Evolutionary conservation across 495 filamentous ascomycete genomes (phyloP).

Genomic region (Ascobolus immersus): DNA sequence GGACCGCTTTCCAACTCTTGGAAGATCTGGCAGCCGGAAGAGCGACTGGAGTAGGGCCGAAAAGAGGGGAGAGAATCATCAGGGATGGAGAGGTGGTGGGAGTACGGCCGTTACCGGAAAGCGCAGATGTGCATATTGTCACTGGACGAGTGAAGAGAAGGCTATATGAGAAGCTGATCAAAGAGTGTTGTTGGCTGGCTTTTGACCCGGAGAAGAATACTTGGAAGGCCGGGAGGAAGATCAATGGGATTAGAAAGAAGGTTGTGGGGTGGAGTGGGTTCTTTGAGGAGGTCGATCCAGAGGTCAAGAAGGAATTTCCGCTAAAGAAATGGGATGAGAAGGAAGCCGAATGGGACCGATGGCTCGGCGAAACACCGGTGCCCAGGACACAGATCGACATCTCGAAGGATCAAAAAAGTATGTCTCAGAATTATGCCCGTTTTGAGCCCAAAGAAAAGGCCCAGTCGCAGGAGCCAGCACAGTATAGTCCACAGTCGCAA

Average conservation of each 20-base stretch:
- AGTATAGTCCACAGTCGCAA: no score
- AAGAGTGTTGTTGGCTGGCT: slow-evolving; percentile 3
- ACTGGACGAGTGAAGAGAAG: slow-evolving; percentile 11
- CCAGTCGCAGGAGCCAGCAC: no score
- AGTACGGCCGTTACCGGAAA: neutral
- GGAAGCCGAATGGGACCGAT: no score
- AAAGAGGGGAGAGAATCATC: no score
- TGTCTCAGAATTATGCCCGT: no score
- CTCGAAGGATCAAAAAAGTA: no score
- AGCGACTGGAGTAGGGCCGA: slow-evolving; percentile 21
- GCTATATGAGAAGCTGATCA: slow-evolving; percentile 8
- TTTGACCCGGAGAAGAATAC: slow-evolving; percentile 4
- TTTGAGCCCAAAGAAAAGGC: no score
- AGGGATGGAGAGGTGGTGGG: slow-evolving; percentile 7
- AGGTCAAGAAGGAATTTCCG: neutral
- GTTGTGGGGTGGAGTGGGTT: neutral
- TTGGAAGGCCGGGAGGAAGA: slow-evolving; percentile 2
- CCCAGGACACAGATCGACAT: no score
- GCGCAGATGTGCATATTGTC: slow-evolving; percentile 6
- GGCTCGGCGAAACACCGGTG: no score
- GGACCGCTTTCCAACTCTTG: slow-evolving; percentile 37
- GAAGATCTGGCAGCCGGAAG: slow-evolving; percentile 31
- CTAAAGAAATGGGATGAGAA: no score
- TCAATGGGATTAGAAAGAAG: neutral
- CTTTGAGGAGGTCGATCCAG: neutral